A percentile compares a stretch with the other conserved stretches of the same genome.
Evolutionary conservation across 176 grass and related monocot species (phyloP).

Genomic region (Neostapfia colusana): DNA sequence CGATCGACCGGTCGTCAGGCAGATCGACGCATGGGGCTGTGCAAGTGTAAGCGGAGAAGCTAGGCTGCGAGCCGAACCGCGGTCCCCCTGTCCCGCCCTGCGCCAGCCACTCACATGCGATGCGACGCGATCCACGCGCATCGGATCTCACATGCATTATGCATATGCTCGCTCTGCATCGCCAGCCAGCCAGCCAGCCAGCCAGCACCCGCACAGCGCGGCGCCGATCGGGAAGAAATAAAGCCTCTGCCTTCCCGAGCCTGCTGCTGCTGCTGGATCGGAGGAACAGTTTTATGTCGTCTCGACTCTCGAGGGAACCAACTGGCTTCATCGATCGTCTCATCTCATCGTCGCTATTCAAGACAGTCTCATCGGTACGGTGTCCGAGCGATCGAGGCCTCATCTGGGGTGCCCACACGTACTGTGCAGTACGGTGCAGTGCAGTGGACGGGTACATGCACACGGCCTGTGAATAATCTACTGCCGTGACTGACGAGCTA

Average conservation of each 20-base stretch:
- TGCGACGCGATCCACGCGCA: neutral
- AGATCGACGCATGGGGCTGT: neutral
- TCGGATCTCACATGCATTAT: constrained; percentile 30
- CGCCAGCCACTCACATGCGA: neutral
- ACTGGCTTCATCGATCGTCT: too few species aligned
- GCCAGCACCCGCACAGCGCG: too few species aligned
- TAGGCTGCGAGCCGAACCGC: neutral
- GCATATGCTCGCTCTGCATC: neutral
- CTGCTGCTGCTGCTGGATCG: neutral
- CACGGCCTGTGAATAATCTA: neutral
- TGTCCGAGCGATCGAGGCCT: neutral
- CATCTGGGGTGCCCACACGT: neutral
- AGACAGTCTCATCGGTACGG: neutral
- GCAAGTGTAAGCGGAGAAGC: neutral
- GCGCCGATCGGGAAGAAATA: neutral
- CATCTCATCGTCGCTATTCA: neutral
- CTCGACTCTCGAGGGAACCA: too few species aligned
- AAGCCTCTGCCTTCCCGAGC: neutral
- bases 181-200: neutral
- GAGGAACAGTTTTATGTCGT: constrained; percentile 3
- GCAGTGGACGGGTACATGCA: too few species aligned
- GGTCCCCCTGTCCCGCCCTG: neutral
- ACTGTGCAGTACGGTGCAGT: neutral
- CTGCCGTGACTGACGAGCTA: neutral
- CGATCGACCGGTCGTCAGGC: neutral